Evolutionary conservation across 176 grass and related monocot genomes (phyloP), one percentile per base, ranked within the genome.

Genomic region (Tuctoria greenei): DNA sequence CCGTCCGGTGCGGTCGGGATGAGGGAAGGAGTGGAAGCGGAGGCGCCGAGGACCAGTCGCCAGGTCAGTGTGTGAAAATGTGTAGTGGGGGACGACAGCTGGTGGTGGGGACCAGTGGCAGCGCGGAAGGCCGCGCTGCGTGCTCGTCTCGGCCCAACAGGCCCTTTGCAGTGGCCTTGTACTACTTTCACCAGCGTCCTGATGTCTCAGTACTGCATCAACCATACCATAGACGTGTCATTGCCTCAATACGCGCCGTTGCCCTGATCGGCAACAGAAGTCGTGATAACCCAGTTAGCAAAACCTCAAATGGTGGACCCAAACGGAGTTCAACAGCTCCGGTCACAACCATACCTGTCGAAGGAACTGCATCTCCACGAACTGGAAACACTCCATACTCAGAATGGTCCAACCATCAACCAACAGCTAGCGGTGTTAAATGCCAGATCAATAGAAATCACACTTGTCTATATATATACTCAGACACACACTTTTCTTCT

Each of bases 21-120:
- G 62, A 76, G 1, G 16, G 6, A 1, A 36, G 44, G n/a, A 2
- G 20, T n/a, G 8, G 78, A 58, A 15, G 73, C 85, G 73, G 85
- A 82, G 74, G 75, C 60, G 60, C 28, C 74, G 74, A 76, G 74
- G 74, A 64, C 60, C 21, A 64, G 74, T 64, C 74, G 60, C 27
- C 42, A 37, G 34, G 74, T 11, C 27, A 36, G 50, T 24, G 34
- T 64, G 74, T 8, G 71, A 43, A 37, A 57, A 49, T 49, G 66
- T 26, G 54, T 14, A 47, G 74, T 64, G 74, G 27, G 28, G 74
- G 61, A 26, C 65, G 71, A 72, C 73, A 82, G 36, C 25, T 73
- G 73, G 79, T 86, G 62, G 85, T 79, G 82, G 66, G 66, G 82
- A 40, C 75, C 69, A 34, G 57, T 26, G 6, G 8, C 55, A 27